Conservation (phyloP, 208 protist genomes). For the Trypanosoma cruzi region DNA sequence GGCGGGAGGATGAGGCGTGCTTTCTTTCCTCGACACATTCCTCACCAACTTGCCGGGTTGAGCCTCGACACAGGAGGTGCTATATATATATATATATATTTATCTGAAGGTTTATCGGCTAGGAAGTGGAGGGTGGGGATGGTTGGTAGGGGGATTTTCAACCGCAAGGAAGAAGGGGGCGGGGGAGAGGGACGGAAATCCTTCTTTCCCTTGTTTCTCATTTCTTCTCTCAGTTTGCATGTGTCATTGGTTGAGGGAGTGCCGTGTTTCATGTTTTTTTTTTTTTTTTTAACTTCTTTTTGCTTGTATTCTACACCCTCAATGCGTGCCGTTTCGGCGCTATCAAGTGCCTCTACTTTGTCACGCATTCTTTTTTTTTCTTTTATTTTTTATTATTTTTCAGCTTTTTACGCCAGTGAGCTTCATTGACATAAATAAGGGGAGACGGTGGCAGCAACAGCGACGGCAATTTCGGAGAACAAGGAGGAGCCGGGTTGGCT, state of each 20-base stretch:
- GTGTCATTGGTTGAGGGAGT: not conserved
- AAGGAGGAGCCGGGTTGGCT: too few relatives aligned
- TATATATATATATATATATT: not conserved
- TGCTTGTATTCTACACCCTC: not conserved
- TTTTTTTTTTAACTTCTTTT: not conserved
- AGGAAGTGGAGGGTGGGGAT: not conserved
- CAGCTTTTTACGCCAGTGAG: not conserved
- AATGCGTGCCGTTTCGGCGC: not conserved
- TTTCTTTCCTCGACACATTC: not conserved
- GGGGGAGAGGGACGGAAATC: not conserved
- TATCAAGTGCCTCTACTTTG: not conserved
- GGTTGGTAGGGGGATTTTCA: not conserved
- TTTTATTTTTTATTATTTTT: not conserved
- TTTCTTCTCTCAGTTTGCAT: not conserved
- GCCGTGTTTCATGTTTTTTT: too few relatives aligned
- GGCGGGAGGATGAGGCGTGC: not conserved
- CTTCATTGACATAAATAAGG: not conserved
- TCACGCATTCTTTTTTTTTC: conserved; percentile 4
- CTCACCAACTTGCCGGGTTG: not conserved
- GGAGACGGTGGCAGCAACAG: too few relatives aligned
- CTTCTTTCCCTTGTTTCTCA: not conserved
- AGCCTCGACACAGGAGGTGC: not conserved
- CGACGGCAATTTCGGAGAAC: too few relatives aligned
- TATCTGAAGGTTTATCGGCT: not conserved
- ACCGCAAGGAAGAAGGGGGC: not conserved